Percentiles rank a stretch among this genome's conserved stretches.
Evolutionary conservation across 352 stramenopile species (phyloP).

Genomic region (Phytopythium ostracodes): DNA sequence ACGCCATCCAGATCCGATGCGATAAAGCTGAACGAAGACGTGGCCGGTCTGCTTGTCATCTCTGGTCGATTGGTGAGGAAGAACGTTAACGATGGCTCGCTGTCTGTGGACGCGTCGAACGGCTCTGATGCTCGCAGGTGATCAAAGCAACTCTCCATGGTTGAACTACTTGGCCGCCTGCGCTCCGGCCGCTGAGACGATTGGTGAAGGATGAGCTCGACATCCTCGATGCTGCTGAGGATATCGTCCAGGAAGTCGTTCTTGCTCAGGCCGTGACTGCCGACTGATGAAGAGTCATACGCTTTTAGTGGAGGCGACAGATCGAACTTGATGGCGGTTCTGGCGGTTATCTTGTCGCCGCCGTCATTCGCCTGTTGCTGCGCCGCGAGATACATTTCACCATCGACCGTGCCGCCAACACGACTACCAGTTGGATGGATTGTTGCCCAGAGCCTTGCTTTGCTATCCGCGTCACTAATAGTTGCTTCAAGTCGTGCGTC

Average conservation of each 20-base stretch:
- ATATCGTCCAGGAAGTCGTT: constrained; percentile 58
- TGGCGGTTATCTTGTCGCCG: background rate
- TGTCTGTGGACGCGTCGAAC: background rate
- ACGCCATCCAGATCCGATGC: background rate
- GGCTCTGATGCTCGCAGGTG: no score
- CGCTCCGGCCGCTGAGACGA: constrained; percentile 14
- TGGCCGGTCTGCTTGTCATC: background rate
- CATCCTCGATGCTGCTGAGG: constrained; percentile 50
- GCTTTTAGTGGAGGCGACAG: background rate
- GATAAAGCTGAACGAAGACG: background rate
- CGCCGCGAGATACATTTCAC: background rate
- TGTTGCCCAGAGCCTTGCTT: background rate
- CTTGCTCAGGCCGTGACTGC: constrained; percentile 11
- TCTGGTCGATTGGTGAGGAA: background rate
- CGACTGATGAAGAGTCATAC: background rate
- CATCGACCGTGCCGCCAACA: background rate
- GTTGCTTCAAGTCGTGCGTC: background rate
- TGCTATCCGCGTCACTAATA: background rate
- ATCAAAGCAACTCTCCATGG: no score
- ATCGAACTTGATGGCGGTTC: background rate
- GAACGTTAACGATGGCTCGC: background rate
- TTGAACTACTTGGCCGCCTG: background rate
- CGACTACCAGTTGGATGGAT: background rate
- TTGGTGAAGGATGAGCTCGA: constrained; percentile 51
- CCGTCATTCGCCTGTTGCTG: background rate